Percentiles rank a stretch among this genome's conserved stretches.
Evolutionary conservation across 139 green algal species (phyloP).

Genomic region (Chlorella vulgaris): DNA sequence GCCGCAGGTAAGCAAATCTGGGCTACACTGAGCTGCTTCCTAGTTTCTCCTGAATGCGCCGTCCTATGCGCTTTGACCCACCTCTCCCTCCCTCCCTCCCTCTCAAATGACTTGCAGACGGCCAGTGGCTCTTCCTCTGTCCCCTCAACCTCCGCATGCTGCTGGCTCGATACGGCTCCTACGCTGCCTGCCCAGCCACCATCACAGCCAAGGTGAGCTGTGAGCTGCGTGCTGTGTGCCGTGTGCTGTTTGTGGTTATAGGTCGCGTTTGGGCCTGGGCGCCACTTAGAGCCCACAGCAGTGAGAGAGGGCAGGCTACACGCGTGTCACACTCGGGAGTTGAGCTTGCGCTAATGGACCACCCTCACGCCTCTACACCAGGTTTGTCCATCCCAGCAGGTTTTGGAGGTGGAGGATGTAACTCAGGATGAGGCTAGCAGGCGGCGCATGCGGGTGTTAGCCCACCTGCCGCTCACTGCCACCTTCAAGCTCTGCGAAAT

Average conservation of each 20-base stretch:
- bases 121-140: conserved; percentile 80
- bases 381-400: conserved; percentile 7
- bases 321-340: too few species aligned
- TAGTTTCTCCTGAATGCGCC: neutral
- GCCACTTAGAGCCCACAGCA: too few species aligned
- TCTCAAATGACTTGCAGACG: conserved; percentile 63
- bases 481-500: conserved; percentile 63
- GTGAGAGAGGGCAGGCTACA: too few species aligned
- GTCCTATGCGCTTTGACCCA: neutral
- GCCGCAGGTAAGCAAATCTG: neutral
- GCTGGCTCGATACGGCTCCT: conserved; percentile 52
- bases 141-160: conserved; percentile 76
- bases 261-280: too few species aligned
- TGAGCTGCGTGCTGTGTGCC: neutral
- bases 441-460: conserved; percentile 61
- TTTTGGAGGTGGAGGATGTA: conserved; percentile 80
- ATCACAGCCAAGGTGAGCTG: conserved; percentile 43
- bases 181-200: conserved; percentile 56
- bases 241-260: too few species aligned
- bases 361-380: too few species aligned
- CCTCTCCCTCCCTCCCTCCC: neutral
- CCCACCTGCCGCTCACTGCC: conserved; percentile 69
- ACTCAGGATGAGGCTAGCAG: conserved; percentile 59
- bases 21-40: neutral
- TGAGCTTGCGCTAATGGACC: too few species aligned